Percentiles rank a stretch among this genome's conserved stretches.
phyloP scores from a whole-genome alignment of 108 stramenopile genomes.

The Cyclotella choctawhatcheeana region DNA sequence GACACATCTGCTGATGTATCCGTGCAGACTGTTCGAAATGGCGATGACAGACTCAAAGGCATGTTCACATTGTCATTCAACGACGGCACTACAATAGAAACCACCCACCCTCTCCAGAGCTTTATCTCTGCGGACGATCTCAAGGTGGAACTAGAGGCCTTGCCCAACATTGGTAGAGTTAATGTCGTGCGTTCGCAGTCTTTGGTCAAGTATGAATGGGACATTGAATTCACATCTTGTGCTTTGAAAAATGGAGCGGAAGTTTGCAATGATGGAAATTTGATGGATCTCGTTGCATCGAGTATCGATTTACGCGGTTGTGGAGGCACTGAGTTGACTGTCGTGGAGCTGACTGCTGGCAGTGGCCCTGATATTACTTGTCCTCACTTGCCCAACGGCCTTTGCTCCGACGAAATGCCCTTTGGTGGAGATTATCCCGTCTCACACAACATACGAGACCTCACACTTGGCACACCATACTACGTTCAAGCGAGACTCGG shows the following conservation, averaged over 20 bases:
- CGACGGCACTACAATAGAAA: constrained; percentile 27
- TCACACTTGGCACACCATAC: constrained; percentile 62
- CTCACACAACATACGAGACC: constrained; percentile 47
- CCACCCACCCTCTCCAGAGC: constrained; percentile 52
- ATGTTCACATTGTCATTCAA: constrained; percentile 63
- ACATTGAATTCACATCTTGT: constrained; percentile 77
- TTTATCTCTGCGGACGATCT: constrained; percentile 69
- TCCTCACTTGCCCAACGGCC: constrained; percentile 38
- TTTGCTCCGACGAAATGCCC: constrained; percentile 47
- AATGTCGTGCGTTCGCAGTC: constrained; percentile 53
- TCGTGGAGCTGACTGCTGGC: constrained; percentile 46
- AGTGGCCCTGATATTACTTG: constrained; percentile 59
- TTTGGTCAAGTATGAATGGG: constrained; percentile 71
- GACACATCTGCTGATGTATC: constrained; percentile 24
- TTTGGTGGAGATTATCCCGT: constrained; percentile 65
- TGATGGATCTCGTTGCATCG: constrained; percentile 41
- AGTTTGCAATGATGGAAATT: constrained; percentile 81
- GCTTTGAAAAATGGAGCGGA: constrained; percentile 46
- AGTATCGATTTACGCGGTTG: constrained; percentile 58
- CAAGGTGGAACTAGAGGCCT: constrained; percentile 60
- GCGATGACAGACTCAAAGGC: constrained; percentile 55
- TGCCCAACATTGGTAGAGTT: constrained; percentile 73
- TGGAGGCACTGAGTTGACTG: constrained; percentile 34
- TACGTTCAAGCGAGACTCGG: constrained; percentile 74
- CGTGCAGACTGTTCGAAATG: constrained; percentile 28